phyloP scores from a whole-genome alignment of 495 filamentous ascomycete genomes.

The Trichoderma asperelloides region DNA sequence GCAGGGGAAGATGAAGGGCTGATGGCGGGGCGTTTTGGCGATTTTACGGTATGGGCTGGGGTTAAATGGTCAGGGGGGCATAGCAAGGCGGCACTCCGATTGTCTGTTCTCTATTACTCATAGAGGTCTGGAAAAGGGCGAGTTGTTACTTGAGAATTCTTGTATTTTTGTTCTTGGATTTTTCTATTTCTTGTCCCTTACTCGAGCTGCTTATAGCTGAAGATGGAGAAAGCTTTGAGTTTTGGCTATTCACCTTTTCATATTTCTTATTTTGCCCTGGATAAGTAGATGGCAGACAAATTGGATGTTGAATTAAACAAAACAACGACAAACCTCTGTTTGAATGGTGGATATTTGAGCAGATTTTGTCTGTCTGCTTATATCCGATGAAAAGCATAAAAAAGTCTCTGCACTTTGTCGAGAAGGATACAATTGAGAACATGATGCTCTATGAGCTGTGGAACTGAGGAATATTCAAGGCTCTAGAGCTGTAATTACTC shows the following conservation, averaged over 20 bases:
- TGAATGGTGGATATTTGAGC: not conserved
- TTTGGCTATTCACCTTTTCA: not conserved
- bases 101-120: not conserved
- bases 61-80: not conserved
- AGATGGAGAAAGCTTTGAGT: not conserved
- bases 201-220: not conserved
- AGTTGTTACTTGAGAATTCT: not conserved
- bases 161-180: not conserved
- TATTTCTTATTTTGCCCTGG: not conserved
- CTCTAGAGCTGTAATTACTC: not conserved
- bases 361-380: not conserved
- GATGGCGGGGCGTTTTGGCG: conserved; percentile 3
- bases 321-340: no score
- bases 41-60: not conserved
- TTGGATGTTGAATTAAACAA: not conserved
- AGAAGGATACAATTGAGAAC: not conserved
- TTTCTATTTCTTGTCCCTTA: not conserved
- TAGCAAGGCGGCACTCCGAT: not conserved
- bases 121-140: conserved; percentile 5
- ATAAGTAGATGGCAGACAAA: not conserved
- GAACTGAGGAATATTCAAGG: not conserved
- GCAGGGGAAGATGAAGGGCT: not conserved
- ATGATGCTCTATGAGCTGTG: not conserved
- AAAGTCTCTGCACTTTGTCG: not conserved
- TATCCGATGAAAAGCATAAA: not conserved